Conservation (phyloP, 2,329 filamentous ascomycete genomes). For the Colletotrichum paranaense region DNA sequence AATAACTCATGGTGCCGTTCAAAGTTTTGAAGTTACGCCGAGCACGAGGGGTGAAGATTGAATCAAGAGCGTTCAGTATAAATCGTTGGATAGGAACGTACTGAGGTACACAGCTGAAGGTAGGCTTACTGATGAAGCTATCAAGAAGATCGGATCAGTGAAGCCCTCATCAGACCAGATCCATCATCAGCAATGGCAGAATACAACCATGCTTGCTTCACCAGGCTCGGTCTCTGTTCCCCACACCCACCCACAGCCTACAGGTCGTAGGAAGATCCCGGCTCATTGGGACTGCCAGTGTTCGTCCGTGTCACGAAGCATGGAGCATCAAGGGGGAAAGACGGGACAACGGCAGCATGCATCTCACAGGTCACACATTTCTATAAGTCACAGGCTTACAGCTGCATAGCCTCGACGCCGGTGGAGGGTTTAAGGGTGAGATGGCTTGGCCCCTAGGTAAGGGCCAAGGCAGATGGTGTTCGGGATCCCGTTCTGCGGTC, state of each 20-base stretch:
- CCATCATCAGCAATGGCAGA: not conserved
- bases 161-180: not conserved
- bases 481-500: conserved; percentile 15
- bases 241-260: not conserved
- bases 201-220: not conserved
- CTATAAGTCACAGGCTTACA: not conserved
- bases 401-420: conserved; percentile 5
- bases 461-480: not conserved
- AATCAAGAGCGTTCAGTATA: not conserved
- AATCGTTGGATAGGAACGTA: not conserved
- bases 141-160: not conserved
- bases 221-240: not conserved
- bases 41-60: not conserved
- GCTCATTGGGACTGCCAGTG: conserved; percentile 18
- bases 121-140: not conserved
- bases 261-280: not conserved
- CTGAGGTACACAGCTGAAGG: not conserved
- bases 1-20: conserved; percentile 10
- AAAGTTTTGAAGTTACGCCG: not conserved
- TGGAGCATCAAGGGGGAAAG: not conserved
- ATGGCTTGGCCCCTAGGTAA: not conserved
- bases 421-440: not conserved
- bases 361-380: not conserved
- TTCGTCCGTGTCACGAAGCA: conserved; percentile 13
- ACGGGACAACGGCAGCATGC: not conserved